phyloP scores from a whole-genome alignment of 2,329 filamentous ascomycete species.

The Chaetomium strumarium region DNA sequence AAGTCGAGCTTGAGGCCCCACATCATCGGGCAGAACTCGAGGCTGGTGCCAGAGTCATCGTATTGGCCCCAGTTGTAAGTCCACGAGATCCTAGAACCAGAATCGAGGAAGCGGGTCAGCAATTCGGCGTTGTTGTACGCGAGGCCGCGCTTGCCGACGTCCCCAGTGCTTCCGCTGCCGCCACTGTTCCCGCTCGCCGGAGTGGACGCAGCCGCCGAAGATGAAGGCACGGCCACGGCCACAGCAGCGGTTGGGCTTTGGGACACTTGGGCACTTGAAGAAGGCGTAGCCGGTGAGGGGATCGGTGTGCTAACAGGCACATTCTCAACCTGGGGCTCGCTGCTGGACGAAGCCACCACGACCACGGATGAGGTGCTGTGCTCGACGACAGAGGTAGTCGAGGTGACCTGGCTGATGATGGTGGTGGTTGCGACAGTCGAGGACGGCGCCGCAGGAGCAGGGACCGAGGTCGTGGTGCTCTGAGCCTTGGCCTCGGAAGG shows the following conservation, averaged over 20 bases:
- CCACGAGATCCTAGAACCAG: conserved; percentile 47
- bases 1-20: conserved; percentile 47
- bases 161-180: conserved; percentile 14
- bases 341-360: not conserved
- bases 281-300: conserved; percentile 9
- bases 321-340: conserved; percentile 5
- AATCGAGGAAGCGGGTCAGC: conserved; percentile 43
- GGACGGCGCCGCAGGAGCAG: conserved; percentile 9
- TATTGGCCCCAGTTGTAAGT: conserved; percentile 62
- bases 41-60: conserved; percentile 36
- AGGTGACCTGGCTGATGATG: conserved; percentile 15
- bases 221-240: not conserved
- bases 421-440: conserved; percentile 18
- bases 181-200: not conserved
- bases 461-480: conserved; percentile 14
- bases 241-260: too few species aligned
- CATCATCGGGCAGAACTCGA: conserved; percentile 63
- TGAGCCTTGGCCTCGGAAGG: conserved; percentile 8
- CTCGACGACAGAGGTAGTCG: conserved; percentile 9
- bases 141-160: conserved; percentile 54
- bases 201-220: not conserved
- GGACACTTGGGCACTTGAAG: conserved; percentile 1
- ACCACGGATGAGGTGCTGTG: conserved; percentile 11
- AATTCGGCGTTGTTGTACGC: conserved; percentile 58
- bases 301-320: conserved; percentile 10